A percentile compares a stretch with the other conserved stretches of the same genome.
Conservation (phyloP, 371 early-diverging fungal genomes). For the Coemansia sp. region DNA sequence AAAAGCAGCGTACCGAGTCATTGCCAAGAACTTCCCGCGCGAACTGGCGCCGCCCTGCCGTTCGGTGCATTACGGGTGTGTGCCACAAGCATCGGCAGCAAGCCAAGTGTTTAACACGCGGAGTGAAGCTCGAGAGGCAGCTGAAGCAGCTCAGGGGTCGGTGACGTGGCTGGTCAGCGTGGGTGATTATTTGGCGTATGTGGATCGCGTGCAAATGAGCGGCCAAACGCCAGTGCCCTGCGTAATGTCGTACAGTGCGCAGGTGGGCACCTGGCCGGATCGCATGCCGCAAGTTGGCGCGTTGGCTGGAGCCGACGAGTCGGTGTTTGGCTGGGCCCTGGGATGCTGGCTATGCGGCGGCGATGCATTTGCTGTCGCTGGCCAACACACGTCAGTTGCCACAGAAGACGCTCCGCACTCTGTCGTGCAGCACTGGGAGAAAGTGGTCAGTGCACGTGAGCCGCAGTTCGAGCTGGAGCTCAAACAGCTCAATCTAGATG, state of each 20-base stretch:
- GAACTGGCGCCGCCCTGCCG: slow-evolving; percentile 39
- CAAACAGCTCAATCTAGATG: slow-evolving; percentile 3
- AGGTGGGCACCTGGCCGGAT: slow-evolving; percentile 4
- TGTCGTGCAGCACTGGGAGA: slow-evolving; percentile 27
- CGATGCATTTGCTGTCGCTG: slow-evolving; percentile 6
- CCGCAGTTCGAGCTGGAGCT: slow-evolving; percentile 9
- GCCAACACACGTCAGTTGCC: neutral
- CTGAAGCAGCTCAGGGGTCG: slow-evolving; percentile 5
- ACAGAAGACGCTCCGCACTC: slow-evolving; percentile 16
- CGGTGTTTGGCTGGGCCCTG: slow-evolving; percentile 38
- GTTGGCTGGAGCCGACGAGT: neutral
- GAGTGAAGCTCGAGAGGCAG: slow-evolving; percentile 25
- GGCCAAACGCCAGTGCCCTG: slow-evolving; percentile 40
- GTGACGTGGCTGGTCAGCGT: slow-evolving; percentile 35
- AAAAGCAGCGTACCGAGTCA: slow-evolving; percentile 46
- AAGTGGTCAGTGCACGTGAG: neutral
- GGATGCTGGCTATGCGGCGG: slow-evolving; percentile 45
- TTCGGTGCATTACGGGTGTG: slow-evolving; percentile 41
- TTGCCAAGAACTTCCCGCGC: slow-evolving; percentile 30
- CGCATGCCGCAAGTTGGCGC: neutral
- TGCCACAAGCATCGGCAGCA: slow-evolving; percentile 16
- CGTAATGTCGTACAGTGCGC: slow-evolving; percentile 31
- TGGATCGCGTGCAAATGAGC: slow-evolving; percentile 5
- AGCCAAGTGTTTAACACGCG: slow-evolving; percentile 35
- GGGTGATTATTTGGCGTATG: slow-evolving; percentile 39